Base-by-base conservation (phyloP, 2,329 filamentous ascomycete species). In the Escovopsis sp. region DNA sequence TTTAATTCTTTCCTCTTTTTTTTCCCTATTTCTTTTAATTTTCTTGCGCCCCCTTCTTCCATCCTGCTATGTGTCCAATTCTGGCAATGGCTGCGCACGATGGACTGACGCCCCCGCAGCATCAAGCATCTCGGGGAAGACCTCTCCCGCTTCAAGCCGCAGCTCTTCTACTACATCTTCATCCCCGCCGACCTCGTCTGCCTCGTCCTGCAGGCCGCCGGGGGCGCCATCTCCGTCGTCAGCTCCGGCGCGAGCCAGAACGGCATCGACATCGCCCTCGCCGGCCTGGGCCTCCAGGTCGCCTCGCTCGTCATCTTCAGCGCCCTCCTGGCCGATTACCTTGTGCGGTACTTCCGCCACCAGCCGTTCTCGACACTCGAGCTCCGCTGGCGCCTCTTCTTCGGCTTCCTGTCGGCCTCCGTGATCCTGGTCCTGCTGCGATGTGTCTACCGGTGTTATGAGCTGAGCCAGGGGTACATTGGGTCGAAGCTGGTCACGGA, bases 371-470 rank as follows among this genome's bases (percentile, higher is more conserved):
- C 46, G 1, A 36, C 47, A 0, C 29, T 62, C 15, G 49, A 43
- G 4, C 38, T 16, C 1, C 50, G 51, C 0, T 54, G 60, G 48
- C 52, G 52, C 6, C 7, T 59, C n/a, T 81, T 79, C 52, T 59
- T 76, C 11, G 48, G 56, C 2, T 72, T 68, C 36, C 57, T 80
- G 10, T 55, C 60, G 1, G 51, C 72, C 2, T 70, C 76, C 0
- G 74, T 78, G 3, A 39, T 78, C 3, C 61, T 71, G 35, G 76
- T 83, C 48, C 69, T 81, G 33, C 68, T 70, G 4, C 65, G 79
- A 13, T 79, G 72, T 47, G 65, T 72, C 9, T 82, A 76, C 55
- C 68, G 79, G 41, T 74, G 80, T 35, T 74, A 74, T 9, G 79
- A 84, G 58, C 56, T 83, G 45, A 73, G 70, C 46, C 62, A 76